Evolutionary conservation across 2,329 filamentous ascomycete genomes (phyloP).

Genomic region (Phaeosphaeria sp.): DNA sequence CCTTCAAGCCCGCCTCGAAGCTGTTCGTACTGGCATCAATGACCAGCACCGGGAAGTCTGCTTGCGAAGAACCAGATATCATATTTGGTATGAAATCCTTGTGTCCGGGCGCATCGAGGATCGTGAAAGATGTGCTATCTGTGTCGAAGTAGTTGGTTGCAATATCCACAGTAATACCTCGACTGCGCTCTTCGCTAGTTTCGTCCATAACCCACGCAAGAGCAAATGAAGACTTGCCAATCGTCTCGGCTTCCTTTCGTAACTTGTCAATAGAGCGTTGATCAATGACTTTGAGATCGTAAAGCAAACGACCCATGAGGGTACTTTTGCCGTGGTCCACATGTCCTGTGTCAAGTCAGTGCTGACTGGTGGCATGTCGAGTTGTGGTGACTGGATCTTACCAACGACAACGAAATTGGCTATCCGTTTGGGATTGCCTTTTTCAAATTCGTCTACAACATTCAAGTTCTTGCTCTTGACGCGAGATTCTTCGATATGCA

Average conservation of each 20-base stretch:
- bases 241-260: constrained; percentile 83
- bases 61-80: constrained; percentile 96
- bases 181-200: constrained; percentile 82
- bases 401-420: constrained; percentile 93
- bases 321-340: constrained; percentile 98
- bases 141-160: constrained; percentile 96
- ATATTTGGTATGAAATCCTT: constrained; percentile 98
- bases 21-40: constrained; percentile 90
- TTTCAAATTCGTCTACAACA: constrained; percentile 81
- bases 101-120: constrained; percentile 93
- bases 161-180: constrained; percentile 96
- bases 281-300: constrained; percentile 87
- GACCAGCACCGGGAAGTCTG: constrained; percentile 93
- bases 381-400: constrained; percentile 51
- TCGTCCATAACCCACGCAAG: constrained; percentile 97
- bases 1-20: constrained; percentile 91
- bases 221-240: constrained; percentile 94
- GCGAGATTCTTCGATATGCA: constrained; percentile 59
- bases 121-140: constrained; percentile 84
- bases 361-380: not conserved
- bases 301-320: constrained; percentile 90
- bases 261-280: constrained; percentile 89
- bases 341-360: constrained; percentile 66
- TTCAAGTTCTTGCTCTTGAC: constrained; percentile 80
- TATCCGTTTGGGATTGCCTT: constrained; percentile 75